Percentiles rank a stretch among this genome's conserved stretches.
Evolutionary conservation across 2,329 filamentous ascomycete species (phyloP).

Genomic region (Neonectria ditissima): DNA sequence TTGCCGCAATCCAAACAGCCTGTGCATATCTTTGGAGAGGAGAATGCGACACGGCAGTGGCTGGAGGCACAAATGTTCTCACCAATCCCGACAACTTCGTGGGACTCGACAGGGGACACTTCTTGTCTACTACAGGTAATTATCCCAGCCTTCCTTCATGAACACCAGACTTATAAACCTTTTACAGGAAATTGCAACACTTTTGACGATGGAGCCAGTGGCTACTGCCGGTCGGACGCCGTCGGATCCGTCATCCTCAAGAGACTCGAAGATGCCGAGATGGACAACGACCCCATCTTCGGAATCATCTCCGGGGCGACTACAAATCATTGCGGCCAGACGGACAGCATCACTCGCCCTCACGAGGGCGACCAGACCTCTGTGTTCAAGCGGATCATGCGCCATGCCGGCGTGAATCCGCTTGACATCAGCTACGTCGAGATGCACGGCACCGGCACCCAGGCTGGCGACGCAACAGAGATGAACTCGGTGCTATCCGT

Average conservation of each 20-base stretch:
- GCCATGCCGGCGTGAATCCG: conserved; percentile 79
- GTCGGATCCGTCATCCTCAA: conserved; percentile 83
- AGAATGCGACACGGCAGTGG: conserved; percentile 74
- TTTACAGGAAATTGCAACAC: conserved; percentile 64
- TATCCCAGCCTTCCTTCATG: not conserved
- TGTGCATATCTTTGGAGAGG: conserved; percentile 73
- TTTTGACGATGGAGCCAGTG: conserved; percentile 83
- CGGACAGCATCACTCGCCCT: conserved; percentile 86
- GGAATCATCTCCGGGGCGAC: conserved; percentile 37
- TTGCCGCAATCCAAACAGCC: conserved; percentile 71
- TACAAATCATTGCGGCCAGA: conserved; percentile 49
- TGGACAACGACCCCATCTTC: conserved; percentile 38
- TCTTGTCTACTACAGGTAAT: conserved; percentile 62
- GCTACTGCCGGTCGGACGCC: conserved; percentile 84
- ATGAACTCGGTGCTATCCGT: conserved; percentile 78
- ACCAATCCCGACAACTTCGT: conserved; percentile 76
- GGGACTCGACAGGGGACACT: conserved; percentile 73
- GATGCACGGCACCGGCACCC: conserved; percentile 90
- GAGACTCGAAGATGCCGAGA: conserved; percentile 55
- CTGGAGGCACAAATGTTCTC: conserved; percentile 73
- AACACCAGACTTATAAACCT: not conserved
- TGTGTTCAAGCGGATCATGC: conserved; percentile 76
- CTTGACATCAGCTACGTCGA: conserved; percentile 85
- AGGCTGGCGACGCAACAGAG: conserved; percentile 85
- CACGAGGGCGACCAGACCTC: conserved; percentile 81